Conservation (phyloP, 805 yeast species). For the Kazachstania taianensis region DNA sequence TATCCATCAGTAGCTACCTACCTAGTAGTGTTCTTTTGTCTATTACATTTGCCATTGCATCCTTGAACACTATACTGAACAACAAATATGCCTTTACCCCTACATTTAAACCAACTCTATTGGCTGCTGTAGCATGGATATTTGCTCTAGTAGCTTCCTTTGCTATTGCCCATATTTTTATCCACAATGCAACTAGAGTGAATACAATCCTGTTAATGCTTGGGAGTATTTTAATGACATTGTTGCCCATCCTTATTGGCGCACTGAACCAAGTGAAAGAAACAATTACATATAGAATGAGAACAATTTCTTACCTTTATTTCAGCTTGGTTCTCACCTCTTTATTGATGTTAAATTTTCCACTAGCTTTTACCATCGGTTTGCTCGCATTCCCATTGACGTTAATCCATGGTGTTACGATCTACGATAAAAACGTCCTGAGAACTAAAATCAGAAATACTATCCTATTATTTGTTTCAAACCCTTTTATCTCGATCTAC, state of each 20-base stretch:
- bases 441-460: conserved; percentile 19
- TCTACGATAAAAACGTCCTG: conserved; percentile 2
- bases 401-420: conserved; percentile 30
- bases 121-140: conserved; percentile 20
- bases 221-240: conserved; percentile 11
- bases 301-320: conserved; percentile 43
- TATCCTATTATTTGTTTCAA: conserved; percentile 34
- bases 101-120: conserved; percentile 11
- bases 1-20: conserved; percentile 86
- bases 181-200: conserved; percentile 10
- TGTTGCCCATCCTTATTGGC: conserved; percentile 12
- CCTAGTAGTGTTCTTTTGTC: conserved; percentile 76
- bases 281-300: conserved; percentile 26
- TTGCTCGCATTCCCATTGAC: conserved; percentile 67
- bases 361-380: conserved; percentile 67
- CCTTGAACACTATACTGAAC: conserved; percentile 47
- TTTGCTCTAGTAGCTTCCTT: conserved; percentile 25
- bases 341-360: conserved; percentile 70
- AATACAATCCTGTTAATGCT: conserved; percentile 8
- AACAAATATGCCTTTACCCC: conserved; percentile 12
- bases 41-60: conserved; percentile 55
- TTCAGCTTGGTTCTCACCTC: conserved; percentile 63
- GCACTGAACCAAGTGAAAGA: conserved; percentile 9
- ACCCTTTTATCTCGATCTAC: conserved; percentile 40
- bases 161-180: conserved; percentile 15